Base-by-base conservation (phyloP, 495 filamentous ascomycete species). In the Hypoxylon lenormandii region DNA sequence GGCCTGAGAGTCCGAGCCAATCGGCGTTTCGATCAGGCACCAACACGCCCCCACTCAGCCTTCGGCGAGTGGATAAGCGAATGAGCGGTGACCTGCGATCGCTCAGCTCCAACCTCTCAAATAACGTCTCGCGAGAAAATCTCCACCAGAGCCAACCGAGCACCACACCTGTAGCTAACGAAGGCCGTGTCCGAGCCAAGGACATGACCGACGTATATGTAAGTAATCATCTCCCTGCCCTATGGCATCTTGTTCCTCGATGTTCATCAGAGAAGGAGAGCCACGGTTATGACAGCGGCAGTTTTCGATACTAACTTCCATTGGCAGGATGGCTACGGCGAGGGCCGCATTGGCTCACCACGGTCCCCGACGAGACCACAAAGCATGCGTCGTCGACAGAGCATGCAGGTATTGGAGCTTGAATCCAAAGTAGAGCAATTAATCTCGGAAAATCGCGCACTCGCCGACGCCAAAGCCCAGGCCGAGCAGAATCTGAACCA, bases 161-260 rank as follows among this genome's bases (percentile, higher is more conserved):
- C 72, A 87, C 88, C 81, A 89, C 92, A 76, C 88, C 89, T 69
- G 84, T 91, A 76, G 91, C 88, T 71, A 92, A 94, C 84, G 92
- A 93, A 86, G 90, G 92, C 85, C 93, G 92, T 80, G 88, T 86
- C 74, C 89, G 90, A 76, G 80, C 89, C 76, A 89, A 86, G 80
- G 91, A 89, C 81, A 96, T 96, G 93, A 84, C 91, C 74, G 91
- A 96, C 85, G 91, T 96, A 82, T 96, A 91, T 81, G 93, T 97
- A 88, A 89, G 93, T 91, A 33, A 55, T 62, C 53, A 18, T 48
- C 28, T 69, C 69, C 50, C 64, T 49, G 54, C 52, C 48, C 38
- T 54, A 40, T 50, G 15, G 46, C 30, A n/a, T 5, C 6, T 1
- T 8, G 5, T 33, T 33, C 30, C 3, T 7, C 10, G 26, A 28